These are phyloP conservation scores for Suaeda aralocaspica DNA, from an alignment of 148 eudicot genomes.

Conservation along the genomic window DNA sequence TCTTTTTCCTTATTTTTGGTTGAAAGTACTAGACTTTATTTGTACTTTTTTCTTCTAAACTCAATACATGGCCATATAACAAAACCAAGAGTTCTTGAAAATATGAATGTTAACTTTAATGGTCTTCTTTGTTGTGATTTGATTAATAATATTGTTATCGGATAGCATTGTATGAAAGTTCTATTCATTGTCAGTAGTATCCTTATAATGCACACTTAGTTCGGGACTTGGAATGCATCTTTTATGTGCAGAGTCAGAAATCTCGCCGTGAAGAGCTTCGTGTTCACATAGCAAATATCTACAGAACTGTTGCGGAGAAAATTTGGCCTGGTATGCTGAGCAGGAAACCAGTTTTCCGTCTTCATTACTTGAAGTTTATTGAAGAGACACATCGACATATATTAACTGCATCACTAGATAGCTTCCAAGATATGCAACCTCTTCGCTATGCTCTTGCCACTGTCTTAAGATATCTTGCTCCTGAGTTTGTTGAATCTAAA, in stretches of 20 bases:
- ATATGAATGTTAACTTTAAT: not conserved
- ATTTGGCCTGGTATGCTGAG: conserved; percentile 97
- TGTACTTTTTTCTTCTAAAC: not conserved
- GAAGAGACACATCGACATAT: conserved; percentile 88
- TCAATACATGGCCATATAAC: not conserved
- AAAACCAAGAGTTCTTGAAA: not conserved
- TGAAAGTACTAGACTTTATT: not conserved
- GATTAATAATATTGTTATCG: too few relatives aligned
- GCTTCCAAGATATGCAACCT: conserved; percentile 89
- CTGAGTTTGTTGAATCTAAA: conserved; percentile 95
- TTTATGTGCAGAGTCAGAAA: conserved; percentile 68
- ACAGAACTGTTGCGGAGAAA: conserved; percentile 88
- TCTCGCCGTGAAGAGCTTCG: conserved; percentile 98
- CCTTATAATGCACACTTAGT: not conserved
- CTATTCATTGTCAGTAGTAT: not conserved
- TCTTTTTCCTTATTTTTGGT: not conserved
- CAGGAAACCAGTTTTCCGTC: conserved; percentile 85
- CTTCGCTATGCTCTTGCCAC: conserved; percentile 91
- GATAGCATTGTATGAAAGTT: not conserved
- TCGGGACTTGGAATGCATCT: conserved; percentile 4
- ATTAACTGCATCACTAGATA: conserved; percentile 56
- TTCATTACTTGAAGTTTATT: conserved; percentile 86
- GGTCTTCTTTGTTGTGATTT: not conserved
- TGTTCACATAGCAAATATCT: conserved; percentile 77
- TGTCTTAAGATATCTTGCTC: conserved; percentile 89